Percentiles rank a stretch among this genome's conserved stretches.
Evolutionary conservation across 305 asterid genomes (phyloP).

Genomic region (Solanum chacoense): DNA sequence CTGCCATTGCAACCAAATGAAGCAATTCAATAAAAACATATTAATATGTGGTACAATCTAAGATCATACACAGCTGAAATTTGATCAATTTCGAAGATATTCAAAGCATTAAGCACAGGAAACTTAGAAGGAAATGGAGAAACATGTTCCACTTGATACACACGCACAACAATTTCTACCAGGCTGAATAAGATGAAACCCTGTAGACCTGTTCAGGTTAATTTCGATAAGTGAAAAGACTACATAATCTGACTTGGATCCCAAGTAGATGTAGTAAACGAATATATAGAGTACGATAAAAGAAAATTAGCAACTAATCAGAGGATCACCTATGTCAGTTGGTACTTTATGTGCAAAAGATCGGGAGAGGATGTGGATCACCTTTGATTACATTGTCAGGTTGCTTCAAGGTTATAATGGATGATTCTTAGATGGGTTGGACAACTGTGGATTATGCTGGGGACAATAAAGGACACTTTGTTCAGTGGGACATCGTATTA

Average conservation of each 20-base stretch:
- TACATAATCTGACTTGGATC: neutral
- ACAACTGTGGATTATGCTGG: neutral
- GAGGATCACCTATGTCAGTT: neutral
- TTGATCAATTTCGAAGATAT: neutral
- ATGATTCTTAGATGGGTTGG: neutral
- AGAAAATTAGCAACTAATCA: neutral
- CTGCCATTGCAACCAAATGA: constrained; percentile 14
- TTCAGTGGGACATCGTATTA: neutral
- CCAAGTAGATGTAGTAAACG: neutral
- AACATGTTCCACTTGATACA: neutral
- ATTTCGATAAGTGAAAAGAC: neutral
- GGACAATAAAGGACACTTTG: neutral
- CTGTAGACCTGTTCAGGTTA: neutral
- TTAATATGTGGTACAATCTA: neutral
- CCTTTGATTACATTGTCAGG: neutral
- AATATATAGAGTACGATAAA: neutral
- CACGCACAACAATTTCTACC: neutral
- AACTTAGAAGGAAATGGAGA: neutral
- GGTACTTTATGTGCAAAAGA: neutral
- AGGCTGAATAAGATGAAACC: neutral
- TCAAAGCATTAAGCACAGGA: neutral
- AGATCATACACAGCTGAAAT: neutral
- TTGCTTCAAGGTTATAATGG: neutral
- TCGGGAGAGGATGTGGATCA: neutral
- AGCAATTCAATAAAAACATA: neutral